phyloP scores from a whole-genome alignment of 768 basidiomycete genomes.

The Termitomyces eurrhizus region DNA sequence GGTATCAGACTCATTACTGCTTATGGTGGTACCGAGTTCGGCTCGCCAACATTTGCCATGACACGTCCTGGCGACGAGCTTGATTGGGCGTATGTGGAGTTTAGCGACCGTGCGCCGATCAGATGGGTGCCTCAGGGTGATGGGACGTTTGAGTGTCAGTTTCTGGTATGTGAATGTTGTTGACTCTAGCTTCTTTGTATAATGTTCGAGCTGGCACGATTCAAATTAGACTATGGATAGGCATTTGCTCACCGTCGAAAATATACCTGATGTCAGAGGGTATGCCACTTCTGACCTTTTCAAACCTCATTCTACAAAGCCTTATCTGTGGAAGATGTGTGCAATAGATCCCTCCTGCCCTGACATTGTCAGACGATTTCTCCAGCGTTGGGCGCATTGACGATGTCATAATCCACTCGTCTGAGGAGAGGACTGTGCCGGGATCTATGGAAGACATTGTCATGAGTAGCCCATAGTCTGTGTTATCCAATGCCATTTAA shows the following conservation, averaged over 20 bases:
- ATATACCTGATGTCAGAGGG: slow-evolving; percentile 29
- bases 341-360: background rate
- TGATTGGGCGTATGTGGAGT: slow-evolving; percentile 31
- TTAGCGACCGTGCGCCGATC: slow-evolving; percentile 19
- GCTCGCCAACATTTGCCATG: slow-evolving; percentile 14
- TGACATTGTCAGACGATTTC: background rate
- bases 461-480: no score
- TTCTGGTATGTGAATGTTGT: slow-evolving; percentile 24
- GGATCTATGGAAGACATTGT: no score
- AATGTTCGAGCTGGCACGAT: background rate
- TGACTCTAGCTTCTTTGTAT: background rate
- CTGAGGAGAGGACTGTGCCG: no score
- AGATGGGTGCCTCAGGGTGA: slow-evolving; percentile 33
- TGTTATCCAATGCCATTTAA: slow-evolving; percentile 5
- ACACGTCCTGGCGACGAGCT: slow-evolving; percentile 15
- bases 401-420: no score
- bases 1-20: slow-evolving; percentile 24
- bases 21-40: slow-evolving; percentile 30
- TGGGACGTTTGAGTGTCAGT: slow-evolving; percentile 33
- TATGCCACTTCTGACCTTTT: slow-evolving; percentile 37
- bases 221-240: slow-evolving; percentile 21
- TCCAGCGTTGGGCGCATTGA: slow-evolving; percentile 15
- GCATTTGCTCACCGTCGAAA: slow-evolving; percentile 27
- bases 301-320: slow-evolving; percentile 31
- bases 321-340: slow-evolving; percentile 32